Base-by-base conservation (phyloP, 2,329 filamentous ascomycete genomes). In the Ascochyta rabiei region DNA sequence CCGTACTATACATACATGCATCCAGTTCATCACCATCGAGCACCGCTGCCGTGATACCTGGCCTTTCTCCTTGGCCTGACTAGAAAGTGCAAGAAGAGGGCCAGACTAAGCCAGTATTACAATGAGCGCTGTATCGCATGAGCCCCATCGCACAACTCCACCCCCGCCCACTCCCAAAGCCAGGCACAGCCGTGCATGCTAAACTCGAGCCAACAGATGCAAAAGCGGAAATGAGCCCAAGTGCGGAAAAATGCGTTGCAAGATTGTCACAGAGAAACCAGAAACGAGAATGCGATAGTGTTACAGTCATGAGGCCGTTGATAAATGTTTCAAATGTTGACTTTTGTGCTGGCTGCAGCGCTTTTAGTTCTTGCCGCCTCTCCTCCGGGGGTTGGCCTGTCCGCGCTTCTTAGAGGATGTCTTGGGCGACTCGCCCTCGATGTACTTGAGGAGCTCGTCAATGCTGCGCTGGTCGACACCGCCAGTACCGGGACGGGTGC, bases 381-480 rank as follows among this genome's bases (percentile, higher is more conserved):
- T 66, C 60, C 73, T 73, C 70, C 77, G 80, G 15, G 79, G 79
- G 64, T 80, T 80, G 15, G 74, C 46, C 39, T 70, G 64, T 6
- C 68, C 68, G 43, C 72, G 64, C 75, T 80, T 80, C 72, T 81
- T 81, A 46, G 75, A 72, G 28, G 75, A 72, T 45, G 71, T 74
- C 68, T 77, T 78, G 5, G 69, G 63, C 18, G 69, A 63, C 24
- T 77, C 76, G 16, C 93, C 93, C 76, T 98, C 95, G 64, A 99
- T 98, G 76, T 93, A 98, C 76, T 89, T 91, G 72, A 99, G 82
- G 35, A 99, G 80, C 75, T 99, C 93, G 66, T 98, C 93, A 60
- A 99, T 92, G 77, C 87, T 96, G 66, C 92, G 84, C 50, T 88
- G 86, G 72, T 96, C 91, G 42, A 92, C 60, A n/a, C 69, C 63